These are phyloP conservation scores for Carpinus fangiana DNA, from an alignment of 306 rosid genomes.

Conservation along the genomic window DNA sequence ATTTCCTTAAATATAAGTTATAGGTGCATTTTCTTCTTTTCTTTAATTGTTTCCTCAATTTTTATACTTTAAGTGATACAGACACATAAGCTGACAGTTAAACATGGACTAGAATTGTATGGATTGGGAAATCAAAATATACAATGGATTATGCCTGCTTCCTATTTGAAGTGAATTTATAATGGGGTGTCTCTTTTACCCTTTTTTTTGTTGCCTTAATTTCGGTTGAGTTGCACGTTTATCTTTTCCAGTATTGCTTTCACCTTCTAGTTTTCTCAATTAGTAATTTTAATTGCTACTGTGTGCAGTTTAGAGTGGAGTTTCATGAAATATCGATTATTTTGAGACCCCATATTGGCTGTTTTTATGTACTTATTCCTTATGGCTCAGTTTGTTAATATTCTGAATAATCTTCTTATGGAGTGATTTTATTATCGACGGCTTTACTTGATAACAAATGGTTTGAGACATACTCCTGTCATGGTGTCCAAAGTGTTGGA, in stretches of 20 bases:
- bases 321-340: background rate
- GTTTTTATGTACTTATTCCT: background rate
- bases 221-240: no score
- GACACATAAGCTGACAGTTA: background rate
- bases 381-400: background rate
- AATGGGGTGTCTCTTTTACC: no score
- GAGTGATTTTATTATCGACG: background rate
- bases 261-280: background rate
- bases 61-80: background rate
- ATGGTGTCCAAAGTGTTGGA: background rate
- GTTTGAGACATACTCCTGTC: background rate
- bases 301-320: background rate
- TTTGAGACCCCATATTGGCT: background rate
- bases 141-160: no score
- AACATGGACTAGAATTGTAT: background rate
- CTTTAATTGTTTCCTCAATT: background rate
- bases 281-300: background rate
- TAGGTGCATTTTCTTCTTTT: background rate
- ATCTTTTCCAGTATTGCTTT: background rate
- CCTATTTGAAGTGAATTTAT: no score
- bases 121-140: background rate
- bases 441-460: background rate
- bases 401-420: background rate
- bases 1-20: no score
- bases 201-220: no score